Evolutionary conservation across 1,284 basidiomycete genomes (phyloP).

Genomic region (Ceratobasidium sp.): DNA sequence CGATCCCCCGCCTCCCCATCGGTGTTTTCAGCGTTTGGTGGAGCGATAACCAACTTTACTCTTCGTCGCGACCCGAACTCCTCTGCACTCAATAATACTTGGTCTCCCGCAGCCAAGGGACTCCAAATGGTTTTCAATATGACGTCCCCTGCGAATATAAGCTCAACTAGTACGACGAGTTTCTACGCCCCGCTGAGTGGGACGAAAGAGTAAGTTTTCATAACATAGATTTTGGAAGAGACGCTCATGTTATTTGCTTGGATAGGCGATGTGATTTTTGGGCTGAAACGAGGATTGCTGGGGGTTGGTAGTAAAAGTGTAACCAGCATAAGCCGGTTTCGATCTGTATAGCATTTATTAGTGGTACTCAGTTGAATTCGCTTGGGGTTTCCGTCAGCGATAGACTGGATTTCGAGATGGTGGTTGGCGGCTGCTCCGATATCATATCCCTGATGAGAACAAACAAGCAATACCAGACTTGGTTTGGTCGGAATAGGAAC

Average conservation of each 20-base stretch:
- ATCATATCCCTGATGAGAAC: too few relatives aligned
- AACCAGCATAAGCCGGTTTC: background rate
- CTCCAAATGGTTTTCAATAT: conserved; percentile 35
- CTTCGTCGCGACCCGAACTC: background rate
- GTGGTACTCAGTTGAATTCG: too few relatives aligned
- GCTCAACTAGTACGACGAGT: background rate
- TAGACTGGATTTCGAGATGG: too few relatives aligned
- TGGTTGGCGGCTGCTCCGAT: too few relatives aligned
- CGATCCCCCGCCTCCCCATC: conserved; percentile 12
- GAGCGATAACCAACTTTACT: conserved; percentile 24
- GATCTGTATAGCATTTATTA: too few relatives aligned
- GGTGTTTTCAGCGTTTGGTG: conserved; percentile 27
- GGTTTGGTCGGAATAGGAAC: too few relatives aligned
- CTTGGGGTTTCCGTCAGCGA: too few relatives aligned
- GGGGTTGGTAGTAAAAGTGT: conserved; percentile 4
- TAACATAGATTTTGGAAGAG: background rate
- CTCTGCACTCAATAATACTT: background rate
- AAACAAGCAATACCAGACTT: too few relatives aligned
- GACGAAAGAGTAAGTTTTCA: conserved; percentile 9
- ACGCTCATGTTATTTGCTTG: too few relatives aligned
- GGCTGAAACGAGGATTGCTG: conserved; percentile 12
- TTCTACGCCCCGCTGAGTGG: conserved; percentile 9
- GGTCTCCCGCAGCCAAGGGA: background rate
- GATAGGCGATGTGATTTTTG: conserved; percentile 30
- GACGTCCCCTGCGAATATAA: conserved; percentile 23